phyloP scores from a whole-genome alignment of 352 stramenopile genomes.

The Phytophthora citricola region DNA sequence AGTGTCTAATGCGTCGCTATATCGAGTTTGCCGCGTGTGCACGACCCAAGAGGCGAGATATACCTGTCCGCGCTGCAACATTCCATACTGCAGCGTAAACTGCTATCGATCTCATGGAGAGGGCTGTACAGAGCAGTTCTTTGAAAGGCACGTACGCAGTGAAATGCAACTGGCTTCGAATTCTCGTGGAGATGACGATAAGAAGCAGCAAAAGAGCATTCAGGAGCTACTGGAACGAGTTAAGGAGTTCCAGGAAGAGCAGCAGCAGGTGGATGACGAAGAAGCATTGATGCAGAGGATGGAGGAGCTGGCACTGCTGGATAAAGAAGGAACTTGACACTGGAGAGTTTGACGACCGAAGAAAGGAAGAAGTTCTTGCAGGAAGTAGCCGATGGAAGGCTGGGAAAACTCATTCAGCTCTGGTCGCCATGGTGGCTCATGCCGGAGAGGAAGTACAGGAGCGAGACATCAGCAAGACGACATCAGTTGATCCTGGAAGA shows the following conservation, averaged over 20 bases:
- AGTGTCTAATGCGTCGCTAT: slow-evolving; percentile 38
- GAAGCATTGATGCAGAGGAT: slow-evolving; percentile 48
- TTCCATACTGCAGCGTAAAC: slow-evolving; percentile 76
- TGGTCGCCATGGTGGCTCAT: slow-evolving; percentile 84
- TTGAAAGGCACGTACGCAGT: slow-evolving; percentile 65
- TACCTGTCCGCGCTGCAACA: slow-evolving; percentile 85
- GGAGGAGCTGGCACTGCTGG: slow-evolving; percentile 56
- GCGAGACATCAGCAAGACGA: slow-evolving; percentile 51
- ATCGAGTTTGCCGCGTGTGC: slow-evolving; percentile 77
- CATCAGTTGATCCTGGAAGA: slow-evolving; percentile 60
- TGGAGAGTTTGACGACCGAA: slow-evolving; percentile 66
- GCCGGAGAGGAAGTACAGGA: slow-evolving; percentile 50
- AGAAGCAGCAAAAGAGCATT: slow-evolving; percentile 44
- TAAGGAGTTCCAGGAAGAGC: slow-evolving; percentile 63
- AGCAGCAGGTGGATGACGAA: slow-evolving; percentile 32
- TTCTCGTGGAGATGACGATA: slow-evolving; percentile 29
- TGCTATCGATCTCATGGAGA: slow-evolving; percentile 82
- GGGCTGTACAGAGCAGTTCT: slow-evolving; percentile 83
- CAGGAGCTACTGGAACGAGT: slow-evolving; percentile 60
- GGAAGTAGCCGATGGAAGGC: slow-evolving; percentile 66
- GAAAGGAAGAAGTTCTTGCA: slow-evolving; percentile 68
- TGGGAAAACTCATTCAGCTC: slow-evolving; percentile 68
- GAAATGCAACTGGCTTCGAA: slow-evolving; percentile 56
- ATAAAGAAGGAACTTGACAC: slow-evolving; percentile 51
- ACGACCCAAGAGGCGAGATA: slow-evolving; percentile 66